A percentile compares a stretch with the other conserved stretches of the same genome.
Evolutionary conservation across 495 filamentous ascomycete genomes (phyloP).

Genomic region (Penicillium lagena): DNA sequence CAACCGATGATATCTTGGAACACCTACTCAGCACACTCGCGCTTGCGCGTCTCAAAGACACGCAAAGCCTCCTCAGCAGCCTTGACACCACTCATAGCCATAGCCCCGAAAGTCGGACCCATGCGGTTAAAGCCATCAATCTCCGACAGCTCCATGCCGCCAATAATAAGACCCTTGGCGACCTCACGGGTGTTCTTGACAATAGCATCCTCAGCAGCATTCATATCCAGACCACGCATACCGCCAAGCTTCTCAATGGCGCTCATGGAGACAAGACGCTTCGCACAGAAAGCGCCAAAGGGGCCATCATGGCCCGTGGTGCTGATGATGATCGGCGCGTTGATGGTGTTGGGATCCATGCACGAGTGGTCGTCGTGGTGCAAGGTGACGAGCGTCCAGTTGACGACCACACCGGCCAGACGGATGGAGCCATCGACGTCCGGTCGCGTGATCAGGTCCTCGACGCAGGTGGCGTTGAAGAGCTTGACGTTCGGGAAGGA

Average conservation of each 20-base stretch:
- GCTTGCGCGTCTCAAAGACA: slow-evolving; percentile 71
- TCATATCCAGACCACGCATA: slow-evolving; percentile 91
- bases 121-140: slow-evolving; percentile 86
- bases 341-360: slow-evolving; percentile 97
- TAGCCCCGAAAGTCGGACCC: slow-evolving; percentile 75
- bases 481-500: slow-evolving; percentile 86
- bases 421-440: slow-evolving; percentile 41
- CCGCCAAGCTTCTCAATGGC: slow-evolving; percentile 75
- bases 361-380: slow-evolving; percentile 89
- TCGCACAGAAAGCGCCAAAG: slow-evolving; percentile 83
- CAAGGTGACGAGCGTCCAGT: slow-evolving; percentile 88
- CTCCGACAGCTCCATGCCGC: slow-evolving; percentile 89
- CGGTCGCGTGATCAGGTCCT: slow-evolving; percentile 80
- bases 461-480: slow-evolving; percentile 88
- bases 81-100: slow-evolving; percentile 79
- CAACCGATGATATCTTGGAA: neutral
- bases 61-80: slow-evolving; percentile 77
- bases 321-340: slow-evolving; percentile 75
- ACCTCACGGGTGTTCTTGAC: slow-evolving; percentile 85
- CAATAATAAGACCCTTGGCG: slow-evolving; percentile 79
- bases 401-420: slow-evolving; percentile 84
- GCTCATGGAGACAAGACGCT: slow-evolving; percentile 78
- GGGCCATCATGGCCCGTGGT: slow-evolving; percentile 90
- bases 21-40: slow-evolving; percentile 45
- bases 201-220: slow-evolving; percentile 80